A percentile compares a stretch with the other conserved stretches of the same genome.
phyloP scores from a whole-genome alignment of 2,329 filamentous ascomycete genomes.

The Diaporthe eres region DNA sequence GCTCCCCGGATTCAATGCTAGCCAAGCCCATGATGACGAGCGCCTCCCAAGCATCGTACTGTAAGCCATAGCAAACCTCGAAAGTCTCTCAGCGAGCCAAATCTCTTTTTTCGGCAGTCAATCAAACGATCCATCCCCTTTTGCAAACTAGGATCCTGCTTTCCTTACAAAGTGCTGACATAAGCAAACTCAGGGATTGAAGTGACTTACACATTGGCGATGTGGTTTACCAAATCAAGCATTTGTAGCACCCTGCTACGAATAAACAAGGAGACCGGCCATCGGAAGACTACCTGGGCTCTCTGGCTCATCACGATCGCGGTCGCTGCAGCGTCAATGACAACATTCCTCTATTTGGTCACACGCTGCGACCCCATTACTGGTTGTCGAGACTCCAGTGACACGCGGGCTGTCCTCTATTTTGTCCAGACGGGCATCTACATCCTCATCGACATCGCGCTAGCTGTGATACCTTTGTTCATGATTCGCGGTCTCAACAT shows the following conservation, averaged over 20 bases:
- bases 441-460: constrained; percentile 6
- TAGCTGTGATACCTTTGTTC: not conserved
- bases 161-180: not conserved
- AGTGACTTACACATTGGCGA: not conserved
- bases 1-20: constrained; percentile 8
- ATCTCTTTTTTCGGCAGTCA: no score
- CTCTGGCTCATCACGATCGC: not conserved
- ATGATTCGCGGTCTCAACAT: constrained; percentile 11
- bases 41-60: not conserved
- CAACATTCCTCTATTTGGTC: not conserved
- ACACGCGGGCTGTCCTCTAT: not conserved
- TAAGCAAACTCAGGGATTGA: not conserved
- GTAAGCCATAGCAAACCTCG: not conserved
- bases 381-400: not conserved
- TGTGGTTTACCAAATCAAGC: constrained; percentile 1
- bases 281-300: not conserved
- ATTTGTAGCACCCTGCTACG: constrained; percentile 18
- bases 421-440: not conserved
- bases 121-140: not conserved
- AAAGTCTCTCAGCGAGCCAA: no score
- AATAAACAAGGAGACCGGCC: not conserved
- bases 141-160: not conserved
- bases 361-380: not conserved
- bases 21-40: not conserved
- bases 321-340: not conserved